A percentile compares a stretch with the other conserved stretches of the same genome.
Conservation (phyloP, 345 rosid genomes). For the Eucalyptus tenuipes region DNA sequence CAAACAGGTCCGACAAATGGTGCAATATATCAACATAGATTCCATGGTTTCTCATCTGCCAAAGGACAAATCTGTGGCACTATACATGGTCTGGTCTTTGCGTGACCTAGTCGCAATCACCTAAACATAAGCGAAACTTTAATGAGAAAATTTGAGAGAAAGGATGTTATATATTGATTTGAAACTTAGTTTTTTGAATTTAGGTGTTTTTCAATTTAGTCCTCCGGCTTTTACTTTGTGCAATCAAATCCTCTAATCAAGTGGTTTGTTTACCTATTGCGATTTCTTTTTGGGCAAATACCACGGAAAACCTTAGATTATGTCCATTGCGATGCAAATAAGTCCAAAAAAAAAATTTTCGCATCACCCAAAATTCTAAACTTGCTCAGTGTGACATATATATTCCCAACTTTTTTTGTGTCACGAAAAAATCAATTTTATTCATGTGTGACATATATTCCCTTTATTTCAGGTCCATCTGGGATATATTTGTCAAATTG, state of each 20-base stretch:
- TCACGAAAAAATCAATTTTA: no score
- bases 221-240: background rate
- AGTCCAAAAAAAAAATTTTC: no score
- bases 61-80: background rate
- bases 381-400: no score
- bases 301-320: fast-evolving
- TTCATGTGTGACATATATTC: no score
- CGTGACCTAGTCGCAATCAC: background rate
- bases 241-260: background rate
- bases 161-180: background rate
- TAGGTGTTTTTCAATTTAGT: background rate
- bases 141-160: background rate
- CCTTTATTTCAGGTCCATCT: no score
- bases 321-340: no score
- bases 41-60: background rate
- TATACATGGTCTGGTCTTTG: background rate
- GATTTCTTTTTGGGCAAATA: no score
- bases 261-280: background rate
- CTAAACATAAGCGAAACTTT: background rate
- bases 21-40: background rate
- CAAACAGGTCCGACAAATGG: background rate
- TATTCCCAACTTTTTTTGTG: no score
- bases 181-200: background rate
- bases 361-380: background rate
- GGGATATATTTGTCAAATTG: no score